Base-by-base conservation (phyloP, 2,329 filamentous ascomycete species). In the Arthrobotrys entomopaga region DNA sequence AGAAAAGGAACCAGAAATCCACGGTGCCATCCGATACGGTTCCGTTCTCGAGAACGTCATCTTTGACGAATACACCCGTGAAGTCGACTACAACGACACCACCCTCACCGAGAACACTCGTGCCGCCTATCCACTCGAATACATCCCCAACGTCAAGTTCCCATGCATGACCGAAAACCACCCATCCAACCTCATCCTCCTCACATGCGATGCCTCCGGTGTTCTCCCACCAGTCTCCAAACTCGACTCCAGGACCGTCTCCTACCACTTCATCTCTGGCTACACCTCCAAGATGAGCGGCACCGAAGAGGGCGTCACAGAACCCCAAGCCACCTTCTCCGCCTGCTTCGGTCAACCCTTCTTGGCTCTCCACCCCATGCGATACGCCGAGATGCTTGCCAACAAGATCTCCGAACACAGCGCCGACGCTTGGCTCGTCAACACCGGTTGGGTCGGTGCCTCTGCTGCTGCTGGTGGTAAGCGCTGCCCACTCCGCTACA, bases 201-300 rank as follows among this genome's bases (percentile, higher is more conserved):
- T 99, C 79, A 99, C 95, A 76, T 99, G 95, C 85, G 95, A 99
- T 80, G 95, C 95, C 74, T 92, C 95, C 79, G 95, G 95, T 86
- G 95, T 99, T 57, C 89, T 99, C 66, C 95, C 95, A 67, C 95
- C 95, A 56, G 98, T 99, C 84, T 97, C 93, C 80, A 98, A 98
- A 87, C 90, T 99, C 82, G 89, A 91, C 86, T 90, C 77, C 89
- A 92, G 80, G 42, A 97, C 93, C 83, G 98, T 99, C 94, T 75
- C 71, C 34, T 99, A 98, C 90, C 95, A 99, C 87, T 99, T 99
- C 89, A 99, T 99, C 84, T 96, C 92, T 16, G 95, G 95, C 79
- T 99, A 99, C 87, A 99, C 95, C 77, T 98, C 94, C 81, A 99
- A 99, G 90, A 99, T 99, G 95, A 95, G 95, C 77, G 95, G 95